Conservation (phyloP, 306 rosid species). For the Dalbergia oliveri region DNA sequence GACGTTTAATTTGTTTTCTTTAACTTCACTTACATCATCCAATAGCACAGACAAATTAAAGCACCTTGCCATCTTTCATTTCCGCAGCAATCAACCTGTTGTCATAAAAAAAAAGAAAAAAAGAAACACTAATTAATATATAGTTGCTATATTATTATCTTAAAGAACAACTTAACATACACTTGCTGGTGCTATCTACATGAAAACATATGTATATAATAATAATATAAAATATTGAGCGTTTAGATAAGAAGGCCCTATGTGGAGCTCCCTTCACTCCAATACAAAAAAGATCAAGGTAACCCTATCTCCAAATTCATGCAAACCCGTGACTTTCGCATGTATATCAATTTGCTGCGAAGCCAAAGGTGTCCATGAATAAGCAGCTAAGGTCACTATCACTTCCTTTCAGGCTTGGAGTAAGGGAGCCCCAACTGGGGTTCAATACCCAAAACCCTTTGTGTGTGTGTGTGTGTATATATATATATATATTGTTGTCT, state of each 20-base stretch:
- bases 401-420: constrained; percentile 68
- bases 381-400: constrained; percentile 69
- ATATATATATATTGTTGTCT: no score
- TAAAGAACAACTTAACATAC: no score
- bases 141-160: background rate
- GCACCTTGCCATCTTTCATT: no score
- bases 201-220: background rate
- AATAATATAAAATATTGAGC: no score
- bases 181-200: background rate
- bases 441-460: background rate
- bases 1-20: no score
- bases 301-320: constrained; percentile 63
- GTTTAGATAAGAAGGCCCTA: background rate
- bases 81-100: no score
- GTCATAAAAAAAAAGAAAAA: no score
- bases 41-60: no score
- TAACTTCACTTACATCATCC: no score
- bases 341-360: background rate
- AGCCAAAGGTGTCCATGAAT: constrained; percentile 69
- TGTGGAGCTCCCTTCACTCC: constrained; percentile 83
- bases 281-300: constrained; percentile 64
- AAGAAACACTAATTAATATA: no score
- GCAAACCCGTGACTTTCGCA: constrained; percentile 60
- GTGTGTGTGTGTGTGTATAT: no score
- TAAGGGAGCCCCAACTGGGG: constrained; percentile 55